Percentiles rank a stretch among this genome's conserved stretches.
Evolutionary conservation across 2,329 filamentous ascomycete genomes (phyloP).

Genomic region (Colletotrichum viniferum): DNA sequence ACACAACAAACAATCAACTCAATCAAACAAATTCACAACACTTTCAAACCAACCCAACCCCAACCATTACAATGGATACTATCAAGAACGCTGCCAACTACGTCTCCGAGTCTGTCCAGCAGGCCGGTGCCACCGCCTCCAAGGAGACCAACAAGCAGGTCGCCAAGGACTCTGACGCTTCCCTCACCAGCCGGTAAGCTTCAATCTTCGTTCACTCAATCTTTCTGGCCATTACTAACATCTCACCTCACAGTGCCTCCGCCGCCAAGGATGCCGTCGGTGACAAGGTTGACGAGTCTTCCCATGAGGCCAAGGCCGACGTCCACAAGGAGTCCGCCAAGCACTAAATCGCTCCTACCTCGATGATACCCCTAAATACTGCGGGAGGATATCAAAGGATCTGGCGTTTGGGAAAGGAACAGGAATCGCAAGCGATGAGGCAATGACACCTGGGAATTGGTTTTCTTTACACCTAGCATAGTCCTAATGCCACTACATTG

Average conservation of each 20-base stretch:
- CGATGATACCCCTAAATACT: slow-evolving; percentile 20
- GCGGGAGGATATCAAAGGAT: slow-evolving; percentile 12
- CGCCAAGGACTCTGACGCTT: slow-evolving; percentile 64
- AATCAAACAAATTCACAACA: slow-evolving; percentile 20
- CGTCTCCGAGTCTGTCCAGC: slow-evolving; percentile 68
- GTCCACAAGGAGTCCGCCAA: slow-evolving; percentile 40
- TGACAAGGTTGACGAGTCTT: slow-evolving; percentile 49
- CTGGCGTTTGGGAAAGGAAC: slow-evolving; percentile 8
- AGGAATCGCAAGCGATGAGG: slow-evolving; percentile 8
- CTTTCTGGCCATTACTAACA: slow-evolving; percentile 27
- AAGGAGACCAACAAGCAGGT: slow-evolving; percentile 75
- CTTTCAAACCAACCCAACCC: slow-evolving; percentile 30
- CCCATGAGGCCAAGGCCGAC: slow-evolving; percentile 45
- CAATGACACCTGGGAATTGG: not conserved
- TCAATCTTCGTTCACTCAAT: fast-evolving
- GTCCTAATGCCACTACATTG: slow-evolving; percentile 21
- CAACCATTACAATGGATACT: slow-evolving; percentile 51
- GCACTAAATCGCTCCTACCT: slow-evolving; percentile 18
- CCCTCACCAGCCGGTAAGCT: slow-evolving; percentile 57
- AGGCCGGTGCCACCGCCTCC: slow-evolving; percentile 57
- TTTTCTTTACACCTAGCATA: slow-evolving; percentile 4
- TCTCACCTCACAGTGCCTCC: slow-evolving; percentile 36
- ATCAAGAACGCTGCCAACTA: slow-evolving; percentile 70
- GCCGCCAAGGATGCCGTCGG: slow-evolving; percentile 54
- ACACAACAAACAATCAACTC: slow-evolving; percentile 25